Conservation (phyloP, 225 moss, liverwort and hornwort species). For the Antitrichia curtipendula region DNA sequence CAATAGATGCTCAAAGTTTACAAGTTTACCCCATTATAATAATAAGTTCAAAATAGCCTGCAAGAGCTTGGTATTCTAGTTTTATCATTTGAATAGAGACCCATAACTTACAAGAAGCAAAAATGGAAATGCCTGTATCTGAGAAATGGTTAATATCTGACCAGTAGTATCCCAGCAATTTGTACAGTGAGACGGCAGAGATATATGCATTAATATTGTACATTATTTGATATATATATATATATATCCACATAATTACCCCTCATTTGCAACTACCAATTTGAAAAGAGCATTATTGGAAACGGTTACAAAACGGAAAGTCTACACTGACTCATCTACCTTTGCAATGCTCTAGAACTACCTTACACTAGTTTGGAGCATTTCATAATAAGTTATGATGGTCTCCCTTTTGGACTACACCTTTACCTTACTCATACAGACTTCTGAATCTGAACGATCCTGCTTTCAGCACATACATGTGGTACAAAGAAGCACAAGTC, state of each 20-base stretch:
- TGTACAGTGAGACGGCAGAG: background rate
- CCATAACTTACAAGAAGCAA: no score
- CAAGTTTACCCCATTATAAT: background rate
- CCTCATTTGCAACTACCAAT: background rate
- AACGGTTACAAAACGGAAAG: background rate
- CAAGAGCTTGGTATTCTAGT: background rate
- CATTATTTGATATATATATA: no score
- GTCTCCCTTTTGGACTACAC: background rate
- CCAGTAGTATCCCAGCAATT: no score
- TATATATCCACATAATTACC: background rate
- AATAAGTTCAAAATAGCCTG: no score
- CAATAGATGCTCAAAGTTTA: background rate
- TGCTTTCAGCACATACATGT: conserved; percentile 41
- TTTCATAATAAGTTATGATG: background rate
- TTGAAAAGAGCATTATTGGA: background rate
- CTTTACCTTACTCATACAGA: background rate
- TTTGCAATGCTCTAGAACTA: background rate
- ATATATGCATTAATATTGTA: background rate
- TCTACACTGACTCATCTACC: no score
- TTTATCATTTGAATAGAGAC: background rate
- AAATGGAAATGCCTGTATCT: no score
- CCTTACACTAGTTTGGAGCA: background rate
- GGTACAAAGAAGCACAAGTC: conserved; percentile 20
- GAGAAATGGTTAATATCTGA: background rate
- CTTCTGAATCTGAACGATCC: conserved; percentile 4